Evolutionary conservation across 2,329 filamentous ascomycete species (phyloP).

Genomic region (Epichloe glyceriae): DNA sequence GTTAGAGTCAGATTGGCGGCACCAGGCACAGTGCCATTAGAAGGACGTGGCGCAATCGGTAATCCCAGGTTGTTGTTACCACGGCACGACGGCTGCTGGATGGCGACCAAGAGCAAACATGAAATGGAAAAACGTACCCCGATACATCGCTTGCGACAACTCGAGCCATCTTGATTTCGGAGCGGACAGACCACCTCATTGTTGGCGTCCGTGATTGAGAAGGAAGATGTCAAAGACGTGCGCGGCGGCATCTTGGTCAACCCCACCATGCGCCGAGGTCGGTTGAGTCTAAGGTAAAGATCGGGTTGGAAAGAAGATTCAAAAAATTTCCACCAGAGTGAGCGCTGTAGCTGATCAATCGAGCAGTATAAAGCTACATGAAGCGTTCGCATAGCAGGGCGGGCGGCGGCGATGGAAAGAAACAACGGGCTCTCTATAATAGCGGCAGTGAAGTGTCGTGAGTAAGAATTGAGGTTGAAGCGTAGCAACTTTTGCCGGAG

Average conservation of each 20-base stretch:
- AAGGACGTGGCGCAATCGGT: not conserved
- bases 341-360: constrained; percentile 18
- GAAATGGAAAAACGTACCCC: constrained; percentile 58
- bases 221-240: constrained; percentile 75
- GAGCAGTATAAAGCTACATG: constrained; percentile 12
- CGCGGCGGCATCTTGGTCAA: constrained; percentile 74
- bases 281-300: constrained; percentile 1
- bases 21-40: not conserved
- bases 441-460: not conserved
- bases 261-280: constrained; percentile 21
- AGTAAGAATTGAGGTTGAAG: not conserved
- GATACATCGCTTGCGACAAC: constrained; percentile 93
- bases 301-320: constrained; percentile 4
- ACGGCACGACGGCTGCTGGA: not conserved
- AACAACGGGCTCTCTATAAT: not conserved
- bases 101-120: not conserved
- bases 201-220: constrained; percentile 81
- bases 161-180: constrained; percentile 89
- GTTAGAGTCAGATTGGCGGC: not conserved
- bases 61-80: not conserved
- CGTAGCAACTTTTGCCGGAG: not conserved
- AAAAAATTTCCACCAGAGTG: not conserved
- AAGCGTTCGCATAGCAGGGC: constrained; percentile 15
- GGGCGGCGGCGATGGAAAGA: not conserved
- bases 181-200: constrained; percentile 96